phyloP scores from a whole-genome alignment of 352 stramenopile species.

The Thalassiosira mediterranea region DNA sequence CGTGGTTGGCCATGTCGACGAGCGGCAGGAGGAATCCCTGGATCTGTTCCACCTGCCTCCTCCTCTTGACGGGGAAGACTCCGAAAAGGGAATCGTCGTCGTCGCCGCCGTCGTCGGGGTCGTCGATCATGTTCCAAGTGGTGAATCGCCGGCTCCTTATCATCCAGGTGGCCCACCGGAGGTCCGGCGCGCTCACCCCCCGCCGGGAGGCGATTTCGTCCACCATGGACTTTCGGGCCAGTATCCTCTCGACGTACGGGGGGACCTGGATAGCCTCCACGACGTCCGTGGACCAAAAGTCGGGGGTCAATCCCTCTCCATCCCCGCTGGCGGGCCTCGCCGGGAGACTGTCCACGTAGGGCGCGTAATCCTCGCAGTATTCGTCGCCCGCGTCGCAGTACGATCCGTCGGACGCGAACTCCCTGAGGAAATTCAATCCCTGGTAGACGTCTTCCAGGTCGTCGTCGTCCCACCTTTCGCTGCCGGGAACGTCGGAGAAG shows the following conservation, averaged over 20 bases:
- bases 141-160: constrained; percentile 23
- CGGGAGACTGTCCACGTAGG: constrained; percentile 14
- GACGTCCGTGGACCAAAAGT: constrained; percentile 13
- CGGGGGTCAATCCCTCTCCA: constrained; percentile 15
- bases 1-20: constrained; percentile 34
- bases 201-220: not conserved
- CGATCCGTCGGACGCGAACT: not conserved
- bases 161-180: constrained; percentile 24
- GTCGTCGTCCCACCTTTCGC: constrained; percentile 5
- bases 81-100: not conserved
- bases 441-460: constrained; percentile 29
- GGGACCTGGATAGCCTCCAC: constrained; percentile 5
- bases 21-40: constrained; percentile 19
- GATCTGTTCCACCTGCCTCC: constrained; percentile 28
- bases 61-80: not conserved
- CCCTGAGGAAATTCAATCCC: constrained; percentile 19
- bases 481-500: not conserved
- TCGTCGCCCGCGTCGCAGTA: constrained; percentile 9
- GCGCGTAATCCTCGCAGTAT: constrained; percentile 2
- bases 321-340: not conserved
- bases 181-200: constrained; percentile 3
- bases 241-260: constrained; percentile 10
- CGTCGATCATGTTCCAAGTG: constrained; percentile 17
- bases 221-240: constrained; percentile 15
- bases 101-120: not conserved